Conservation (phyloP, 768 basidiomycete genomes). For the Coprinopsis marcescibilis region DNA sequence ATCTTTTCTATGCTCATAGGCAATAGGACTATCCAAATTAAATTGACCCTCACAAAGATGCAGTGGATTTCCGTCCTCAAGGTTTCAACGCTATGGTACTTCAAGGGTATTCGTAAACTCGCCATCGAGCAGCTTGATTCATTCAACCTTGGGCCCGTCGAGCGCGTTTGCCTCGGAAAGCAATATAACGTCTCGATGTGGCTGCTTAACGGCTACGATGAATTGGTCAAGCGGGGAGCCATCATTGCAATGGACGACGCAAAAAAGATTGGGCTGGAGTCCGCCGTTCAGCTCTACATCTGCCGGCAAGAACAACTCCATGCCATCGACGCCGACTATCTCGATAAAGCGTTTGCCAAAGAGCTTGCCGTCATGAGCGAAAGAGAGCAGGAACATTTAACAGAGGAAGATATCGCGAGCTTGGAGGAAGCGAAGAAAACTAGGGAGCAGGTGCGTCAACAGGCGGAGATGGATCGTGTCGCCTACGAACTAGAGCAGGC, state of each 20-base stretch:
- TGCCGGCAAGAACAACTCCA: no score
- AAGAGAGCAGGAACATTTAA: background rate
- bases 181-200: constrained; percentile 28
- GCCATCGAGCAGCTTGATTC: constrained; percentile 22
- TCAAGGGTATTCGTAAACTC: constrained; percentile 21
- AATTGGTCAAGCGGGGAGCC: constrained; percentile 18
- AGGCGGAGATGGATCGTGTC: background rate
- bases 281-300: constrained; percentile 18
- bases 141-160: constrained; percentile 14
- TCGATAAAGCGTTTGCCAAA: background rate
- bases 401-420: constrained; percentile 2
- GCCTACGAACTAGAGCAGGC: no score
- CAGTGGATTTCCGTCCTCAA: constrained; percentile 35
- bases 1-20: background rate
- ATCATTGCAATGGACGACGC: constrained; percentile 22
- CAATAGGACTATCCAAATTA: background rate
- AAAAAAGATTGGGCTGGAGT: constrained; percentile 21
- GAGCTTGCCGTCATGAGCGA: background rate
- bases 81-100: constrained; percentile 34
- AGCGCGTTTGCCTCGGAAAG: constrained; percentile 25
- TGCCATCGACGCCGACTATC: background rate
- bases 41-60: constrained; percentile 11
- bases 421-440: no score
- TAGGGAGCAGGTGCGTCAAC: background rate
- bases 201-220: constrained; percentile 24